Evolutionary conservation across 2,329 filamentous ascomycete genomes (phyloP).

Genomic region (Aureobasidium musti): DNA sequence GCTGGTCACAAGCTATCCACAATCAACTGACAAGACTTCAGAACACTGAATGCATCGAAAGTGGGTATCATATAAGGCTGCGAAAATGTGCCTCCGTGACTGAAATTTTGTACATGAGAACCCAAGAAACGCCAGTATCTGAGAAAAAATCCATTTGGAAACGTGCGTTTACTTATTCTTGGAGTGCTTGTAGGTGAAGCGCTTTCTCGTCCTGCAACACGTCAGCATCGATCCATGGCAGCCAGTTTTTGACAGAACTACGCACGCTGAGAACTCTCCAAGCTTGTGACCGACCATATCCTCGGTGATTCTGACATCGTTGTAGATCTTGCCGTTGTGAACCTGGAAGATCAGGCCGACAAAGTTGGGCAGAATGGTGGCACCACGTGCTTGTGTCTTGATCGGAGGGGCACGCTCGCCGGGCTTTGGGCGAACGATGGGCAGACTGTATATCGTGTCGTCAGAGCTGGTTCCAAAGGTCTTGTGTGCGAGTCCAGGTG

Average conservation of each 20-base stretch:
- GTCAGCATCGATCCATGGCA: slow-evolving; percentile 3
- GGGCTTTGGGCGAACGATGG: slow-evolving; percentile 61
- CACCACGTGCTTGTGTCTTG: slow-evolving; percentile 80
- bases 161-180: slow-evolving; percentile 61
- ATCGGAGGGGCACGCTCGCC: slow-evolving; percentile 71
- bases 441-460: slow-evolving; percentile 51
- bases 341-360: slow-evolving; percentile 87
- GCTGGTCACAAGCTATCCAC: background rate
- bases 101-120: slow-evolving; percentile 19
- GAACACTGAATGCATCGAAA: background rate
- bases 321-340: slow-evolving; percentile 86
- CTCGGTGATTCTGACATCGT: slow-evolving; percentile 81
- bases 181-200: slow-evolving; percentile 67
- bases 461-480: background rate
- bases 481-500: slow-evolving; percentile 6
- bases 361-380: slow-evolving; percentile 89
- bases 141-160: background rate
- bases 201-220: slow-evolving; percentile 62
- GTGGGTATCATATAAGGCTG: background rate
- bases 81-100: background rate
- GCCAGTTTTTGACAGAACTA: slow-evolving; percentile 35
- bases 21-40: slow-evolving; percentile 8
- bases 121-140: slow-evolving; percentile 5
- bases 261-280: slow-evolving; percentile 87
- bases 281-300: slow-evolving; percentile 97